Evolutionary conservation across 2,329 filamentous ascomycete species (phyloP), one percentile per base, ranked within the genome.

Genomic region (Penicillium sp.): DNA sequence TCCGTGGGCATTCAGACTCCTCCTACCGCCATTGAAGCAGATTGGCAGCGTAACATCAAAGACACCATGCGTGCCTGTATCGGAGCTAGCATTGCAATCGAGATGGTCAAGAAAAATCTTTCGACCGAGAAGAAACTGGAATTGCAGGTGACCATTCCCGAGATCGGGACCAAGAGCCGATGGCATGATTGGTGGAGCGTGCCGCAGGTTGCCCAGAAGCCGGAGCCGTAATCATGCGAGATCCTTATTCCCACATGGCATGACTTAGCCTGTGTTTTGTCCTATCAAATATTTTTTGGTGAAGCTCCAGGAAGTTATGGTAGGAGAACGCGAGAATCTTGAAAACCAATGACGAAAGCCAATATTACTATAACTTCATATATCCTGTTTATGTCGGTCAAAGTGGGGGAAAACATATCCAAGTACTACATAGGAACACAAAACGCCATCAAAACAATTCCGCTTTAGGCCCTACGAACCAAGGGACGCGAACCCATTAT

Each of bases 41-140:
- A 84, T 53, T 92, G 88, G 87, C 69, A 81, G 18, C 76, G 75
- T 22, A 79, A 83, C 22, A 77, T 82, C 11, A 87, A 85, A 69
- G 80, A 83, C 57, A 82, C 81, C 9, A 78, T 89, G 64, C 85
- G 85, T 65, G 84, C 88, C n/a, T 88, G 85, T 61, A 91, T 92
- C 57, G 85, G 85, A 8, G 80, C 87, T 1, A 85, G 84, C 6
- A 82, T 92, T 59, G 84, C 86, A 0, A 81, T 90, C 42, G 80
- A 81, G 23, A 79, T 78, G 1, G 70, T 89, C 46, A 82, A 81
- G 65, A 88, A 85, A 69, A 81, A 80, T 2, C 63, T 87, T 8
- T 73, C 77, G 9, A 47, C 42, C 18, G 50, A 53, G 5, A 26
- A 18, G 18, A 31, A 59, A 1, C n/a, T 53, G n/a, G 49, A 67